Evolutionary conservation across 1,284 basidiomycete genomes (phyloP).

Genomic region (Phenoliferia sp.): DNA sequence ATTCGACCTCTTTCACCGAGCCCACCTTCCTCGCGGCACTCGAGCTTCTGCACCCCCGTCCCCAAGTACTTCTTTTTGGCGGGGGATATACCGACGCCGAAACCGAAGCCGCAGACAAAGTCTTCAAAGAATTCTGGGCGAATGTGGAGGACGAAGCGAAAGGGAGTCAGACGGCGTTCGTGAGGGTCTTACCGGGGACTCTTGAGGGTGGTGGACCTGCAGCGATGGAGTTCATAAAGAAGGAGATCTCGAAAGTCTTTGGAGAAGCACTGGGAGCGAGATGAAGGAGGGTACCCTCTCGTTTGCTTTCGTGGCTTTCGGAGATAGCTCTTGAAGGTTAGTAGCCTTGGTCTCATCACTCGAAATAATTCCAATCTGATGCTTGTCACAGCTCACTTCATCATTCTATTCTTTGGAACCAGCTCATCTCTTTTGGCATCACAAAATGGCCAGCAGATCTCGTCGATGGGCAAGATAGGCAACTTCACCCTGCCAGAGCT

Average conservation of each 20-base stretch:
- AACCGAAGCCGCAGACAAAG: not conserved
- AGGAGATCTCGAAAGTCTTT: not conserved
- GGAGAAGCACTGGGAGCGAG: too few species aligned
- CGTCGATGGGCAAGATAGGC: too few species aligned
- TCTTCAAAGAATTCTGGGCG: not conserved
- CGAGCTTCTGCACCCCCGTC: not conserved
- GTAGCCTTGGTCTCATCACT: too few species aligned
- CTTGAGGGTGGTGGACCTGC: not conserved
- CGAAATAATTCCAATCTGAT: too few species aligned
- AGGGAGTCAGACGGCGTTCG: not conserved
- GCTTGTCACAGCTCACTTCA: too few species aligned
- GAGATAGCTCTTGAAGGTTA: too few species aligned
- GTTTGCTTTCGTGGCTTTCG: too few species aligned
- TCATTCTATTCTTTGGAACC: too few species aligned
- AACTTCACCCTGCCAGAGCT: too few species aligned
- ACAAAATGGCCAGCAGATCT: too few species aligned
- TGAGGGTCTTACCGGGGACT: not conserved
- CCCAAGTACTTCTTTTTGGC: not conserved
- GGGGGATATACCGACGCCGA: not conserved
- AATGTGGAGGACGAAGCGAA: not conserved
- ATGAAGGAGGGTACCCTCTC: too few species aligned
- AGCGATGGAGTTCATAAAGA: not conserved
- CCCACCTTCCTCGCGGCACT: not conserved
- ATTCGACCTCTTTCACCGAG: not conserved
- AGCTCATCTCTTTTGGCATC: too few species aligned